Evolutionary conservation across 768 basidiomycete species (phyloP).

Genomic region (Tulasnella sp.): DNA sequence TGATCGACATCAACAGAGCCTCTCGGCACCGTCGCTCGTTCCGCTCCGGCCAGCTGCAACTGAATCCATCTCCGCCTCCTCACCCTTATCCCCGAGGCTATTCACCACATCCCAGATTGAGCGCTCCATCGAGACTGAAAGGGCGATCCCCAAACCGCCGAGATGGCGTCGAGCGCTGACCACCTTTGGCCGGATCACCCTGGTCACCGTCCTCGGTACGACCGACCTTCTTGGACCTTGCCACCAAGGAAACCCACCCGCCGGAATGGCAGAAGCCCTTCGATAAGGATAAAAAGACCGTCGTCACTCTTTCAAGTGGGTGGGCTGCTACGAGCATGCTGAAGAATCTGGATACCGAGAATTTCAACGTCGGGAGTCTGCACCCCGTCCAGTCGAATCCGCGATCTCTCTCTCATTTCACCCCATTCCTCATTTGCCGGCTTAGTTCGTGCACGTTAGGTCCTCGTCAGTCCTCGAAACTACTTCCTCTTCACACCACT

Average conservation of each 20-base stretch:
- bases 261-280: constrained; percentile 73
- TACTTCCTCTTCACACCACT: too few species aligned
- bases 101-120: not conserved
- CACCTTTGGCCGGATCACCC: constrained; percentile 66
- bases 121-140: not conserved
- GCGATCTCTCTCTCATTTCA: too few species aligned
- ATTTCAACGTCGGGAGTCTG: constrained; percentile 89
- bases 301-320: constrained; percentile 91
- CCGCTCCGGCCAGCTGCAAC: not conserved
- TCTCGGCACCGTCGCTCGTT: constrained; percentile 5
- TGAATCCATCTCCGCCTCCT: not conserved
- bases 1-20: not conserved
- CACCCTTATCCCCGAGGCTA: not conserved
- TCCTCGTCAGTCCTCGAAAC: too few species aligned
- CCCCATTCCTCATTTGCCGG: too few species aligned
- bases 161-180: constrained; percentile 44
- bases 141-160: constrained; percentile 24
- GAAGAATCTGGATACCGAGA: constrained; percentile 81
- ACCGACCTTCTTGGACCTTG: constrained; percentile 67
- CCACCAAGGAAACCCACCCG: constrained; percentile 75
- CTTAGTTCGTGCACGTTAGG: too few species aligned
- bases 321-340: constrained; percentile 95
- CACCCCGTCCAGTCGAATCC: too few species aligned
- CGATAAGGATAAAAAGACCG: constrained; percentile 84
- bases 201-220: constrained; percentile 58